Evolutionary conservation across 176 grass and related monocot genomes (phyloP).

Genomic region (Typha latifolia): DNA sequence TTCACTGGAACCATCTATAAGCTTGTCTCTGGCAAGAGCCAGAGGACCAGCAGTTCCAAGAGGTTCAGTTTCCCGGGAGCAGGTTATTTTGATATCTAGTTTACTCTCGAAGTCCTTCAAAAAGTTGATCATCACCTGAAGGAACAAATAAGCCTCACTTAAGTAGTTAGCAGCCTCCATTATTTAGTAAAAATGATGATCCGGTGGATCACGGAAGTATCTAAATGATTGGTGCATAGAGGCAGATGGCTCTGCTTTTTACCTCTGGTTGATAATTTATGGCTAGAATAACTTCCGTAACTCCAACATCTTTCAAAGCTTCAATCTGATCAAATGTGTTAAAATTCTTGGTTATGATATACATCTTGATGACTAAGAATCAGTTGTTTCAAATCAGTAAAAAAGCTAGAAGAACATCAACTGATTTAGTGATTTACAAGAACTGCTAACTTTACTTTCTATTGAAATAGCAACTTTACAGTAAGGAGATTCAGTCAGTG

Average conservation of each 20-base stretch:
- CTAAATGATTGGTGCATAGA: too few relatives aligned
- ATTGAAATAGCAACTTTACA: too few relatives aligned
- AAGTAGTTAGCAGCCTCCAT: too few relatives aligned
- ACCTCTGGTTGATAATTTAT: slow-evolving; percentile 74
- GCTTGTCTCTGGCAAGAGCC: slow-evolving; percentile 15
- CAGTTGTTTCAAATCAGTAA: background rate
- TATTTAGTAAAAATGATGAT: background rate
- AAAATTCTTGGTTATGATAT: background rate
- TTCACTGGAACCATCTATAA: background rate
- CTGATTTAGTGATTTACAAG: too few relatives aligned
- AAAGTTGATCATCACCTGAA: slow-evolving; percentile 13
- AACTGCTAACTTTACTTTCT: too few relatives aligned
- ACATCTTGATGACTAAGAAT: background rate
- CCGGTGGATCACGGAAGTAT: too few relatives aligned
- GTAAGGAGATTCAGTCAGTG: too few relatives aligned
- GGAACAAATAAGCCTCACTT: background rate
- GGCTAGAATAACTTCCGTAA: slow-evolving; percentile 73
- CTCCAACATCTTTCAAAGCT: slow-evolving; percentile 82
- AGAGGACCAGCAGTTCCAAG: slow-evolving; percentile 11
- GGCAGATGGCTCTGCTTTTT: background rate
- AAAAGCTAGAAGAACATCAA: too few relatives aligned
- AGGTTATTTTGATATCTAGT: slow-evolving; percentile 10
- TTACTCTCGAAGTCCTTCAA: slow-evolving; percentile 2
- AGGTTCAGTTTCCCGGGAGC: slow-evolving; percentile 18
- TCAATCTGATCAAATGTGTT: slow-evolving; percentile 48